Evolutionary conservation across 176 grass and related monocot species (phyloP), one percentile per base, ranked within the genome.

Genomic region (Thalia dealbata): DNA sequence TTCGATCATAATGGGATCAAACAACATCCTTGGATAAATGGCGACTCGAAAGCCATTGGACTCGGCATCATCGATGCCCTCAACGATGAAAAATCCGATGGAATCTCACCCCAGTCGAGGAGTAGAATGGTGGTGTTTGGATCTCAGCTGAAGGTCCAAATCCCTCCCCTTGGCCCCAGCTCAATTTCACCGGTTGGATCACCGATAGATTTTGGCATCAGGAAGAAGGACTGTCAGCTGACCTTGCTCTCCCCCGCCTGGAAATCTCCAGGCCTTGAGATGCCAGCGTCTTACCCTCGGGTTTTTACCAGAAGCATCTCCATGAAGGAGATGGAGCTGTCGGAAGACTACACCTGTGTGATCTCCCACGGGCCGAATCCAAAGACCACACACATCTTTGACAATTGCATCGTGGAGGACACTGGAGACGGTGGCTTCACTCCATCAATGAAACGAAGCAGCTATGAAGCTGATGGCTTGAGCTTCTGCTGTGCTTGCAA

Each of bases 301-400:
- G 72, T 96, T 56, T 76, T 78, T 62, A 76, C 88, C 11, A 80
- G 70, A 3, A 80, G 84, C 69, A 70, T 91, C 52, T 44, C 81
- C 41, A 72, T 79, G 0, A 81, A 64, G 3, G 81, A 91, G 70
- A 75, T 82, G 72, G 92, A 87, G 13, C 83, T 86, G 64, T 91
- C 86, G 16, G 92, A 96, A 81, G 92, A 96, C 63, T 96, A 96
- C 74, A 96, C 92, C 50, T 96, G 92, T 73, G 92, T 96, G 41
- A 96, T 96, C 84, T 91, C 92, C 6, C 92, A 90, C 51, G 92
- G 92, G 0, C 89, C 89, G 2, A 96, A 96, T 50, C 92, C 88
- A 28, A 89, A 70, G 73, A 96, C 89, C 50, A 87, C 74, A 14
- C 92, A 96, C 85, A 96, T 96, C 65, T 96, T 96, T 28, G 88